These are phyloP conservation scores for Tuber calosporum DNA, from an alignment of 495 filamentous ascomycete genomes.

Conservation along the genomic window DNA sequence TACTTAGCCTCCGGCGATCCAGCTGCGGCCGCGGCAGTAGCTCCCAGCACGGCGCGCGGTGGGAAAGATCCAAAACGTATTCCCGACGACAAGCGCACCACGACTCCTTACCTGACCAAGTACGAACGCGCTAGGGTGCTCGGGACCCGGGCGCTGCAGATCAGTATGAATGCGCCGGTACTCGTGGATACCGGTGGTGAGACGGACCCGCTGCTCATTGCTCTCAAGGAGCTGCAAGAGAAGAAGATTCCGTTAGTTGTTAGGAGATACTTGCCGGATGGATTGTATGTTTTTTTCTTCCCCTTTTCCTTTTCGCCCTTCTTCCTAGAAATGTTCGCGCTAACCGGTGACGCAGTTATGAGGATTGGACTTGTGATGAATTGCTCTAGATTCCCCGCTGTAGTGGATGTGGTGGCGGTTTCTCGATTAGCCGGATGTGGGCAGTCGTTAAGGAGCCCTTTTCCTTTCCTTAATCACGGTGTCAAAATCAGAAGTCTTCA, in stretches of 20 bases:
- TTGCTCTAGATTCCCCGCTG: constrained; percentile 45
- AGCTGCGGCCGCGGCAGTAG: constrained; percentile 55
- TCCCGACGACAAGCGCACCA: constrained; percentile 75
- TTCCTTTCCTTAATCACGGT: background rate
- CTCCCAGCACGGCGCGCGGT: constrained; percentile 46
- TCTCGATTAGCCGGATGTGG: background rate
- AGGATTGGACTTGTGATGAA: constrained; percentile 99
- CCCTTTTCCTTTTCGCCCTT: background rate
- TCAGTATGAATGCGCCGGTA: constrained; percentile 97
- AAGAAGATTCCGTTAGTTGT: constrained; percentile 98
- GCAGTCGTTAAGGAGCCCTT: background rate
- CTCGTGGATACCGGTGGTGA: constrained; percentile 94
- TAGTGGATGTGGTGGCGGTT: background rate
- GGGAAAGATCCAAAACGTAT: constrained; percentile 82
- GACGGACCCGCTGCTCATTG: constrained; percentile 95
- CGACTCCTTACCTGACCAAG: constrained; percentile 99
- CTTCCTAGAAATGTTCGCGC: background rate
- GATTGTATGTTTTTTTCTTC: constrained; percentile 62
- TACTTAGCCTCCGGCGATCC: constrained; percentile 70
- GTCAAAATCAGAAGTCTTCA: background rate
- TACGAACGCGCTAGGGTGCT: constrained; percentile 92
- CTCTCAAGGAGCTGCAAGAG: constrained; percentile 90
- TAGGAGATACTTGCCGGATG: constrained; percentile 89
- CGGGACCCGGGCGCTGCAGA: constrained; percentile 87
- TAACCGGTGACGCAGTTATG: constrained; percentile 59